Evolutionary conservation across 2,329 filamentous ascomycete species (phyloP), one percentile per base, ranked within the genome.

Genomic region (Aspergillus hortae): DNA sequence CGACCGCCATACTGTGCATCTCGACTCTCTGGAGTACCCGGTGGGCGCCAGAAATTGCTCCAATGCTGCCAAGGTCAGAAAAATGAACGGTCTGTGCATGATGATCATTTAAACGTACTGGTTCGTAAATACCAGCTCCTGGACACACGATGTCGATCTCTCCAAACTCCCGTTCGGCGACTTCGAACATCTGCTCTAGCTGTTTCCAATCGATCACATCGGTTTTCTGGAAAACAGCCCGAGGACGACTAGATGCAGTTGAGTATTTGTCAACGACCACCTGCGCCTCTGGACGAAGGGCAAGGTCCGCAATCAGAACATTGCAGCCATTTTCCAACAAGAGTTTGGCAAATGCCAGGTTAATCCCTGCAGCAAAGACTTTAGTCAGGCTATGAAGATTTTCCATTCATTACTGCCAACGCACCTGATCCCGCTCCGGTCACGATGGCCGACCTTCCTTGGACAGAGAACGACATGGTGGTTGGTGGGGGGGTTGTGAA

Each of bases 371-470:
- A 21, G 15, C 6, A 15, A 19, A 6, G 19, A 5, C 11, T 14
- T 46, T 52, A 52, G 44, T 47, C 44, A 36, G 54, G 56, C 36
- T 23, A 15, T 11, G 7, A 5, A 7, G 43, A 4, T 38, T 40
- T 48, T 33, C 17, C 38, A 25, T 43, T 38, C 30, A 9, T 14
- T 40, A 38, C 11, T 25, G 14, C n/a, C 19, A 36, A 63, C 65
- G 54, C 64, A 76, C 79, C 79, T 44, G 78, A 81, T 23, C 80
- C 79, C 36, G 77, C 79, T 30, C 80, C 80, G 10, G 79, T 82
- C 27, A 82, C 68, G 44, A 82, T 78, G 11, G 80, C 80, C 11
- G 77, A 74, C 60, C 75, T 77, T 46, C 72, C 74, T 47, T 71
- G 60, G 17, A 79, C 72, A 12, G 69, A 68, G 49, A 67, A 56